phyloP scores from a whole-genome alignment of 1,284 basidiomycete genomes.

The Mycena citricolor region DNA sequence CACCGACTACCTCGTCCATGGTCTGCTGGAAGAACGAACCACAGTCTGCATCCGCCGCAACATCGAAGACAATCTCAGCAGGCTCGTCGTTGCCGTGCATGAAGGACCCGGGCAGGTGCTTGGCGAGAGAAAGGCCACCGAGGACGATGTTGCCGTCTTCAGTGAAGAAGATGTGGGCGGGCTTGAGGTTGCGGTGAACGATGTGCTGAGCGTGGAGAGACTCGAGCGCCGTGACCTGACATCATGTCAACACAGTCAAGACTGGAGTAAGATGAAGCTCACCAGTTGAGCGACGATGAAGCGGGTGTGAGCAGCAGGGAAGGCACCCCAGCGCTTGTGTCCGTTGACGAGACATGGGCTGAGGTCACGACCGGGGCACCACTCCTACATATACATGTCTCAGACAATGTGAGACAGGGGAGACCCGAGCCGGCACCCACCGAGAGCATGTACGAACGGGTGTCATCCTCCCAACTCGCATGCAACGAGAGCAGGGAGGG shows the following conservation, averaged over 20 bases:
- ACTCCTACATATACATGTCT: no score
- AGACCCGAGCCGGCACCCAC: no score
- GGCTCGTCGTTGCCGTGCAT: background rate
- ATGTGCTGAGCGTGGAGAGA: slow-evolving; percentile 22
- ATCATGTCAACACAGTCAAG: no score
- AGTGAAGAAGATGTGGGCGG: slow-evolving; percentile 24
- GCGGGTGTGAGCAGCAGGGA: background rate
- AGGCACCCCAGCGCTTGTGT: background rate
- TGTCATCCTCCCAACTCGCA: no score
- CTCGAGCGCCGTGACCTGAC: slow-evolving; percentile 5
- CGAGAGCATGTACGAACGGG: no score
- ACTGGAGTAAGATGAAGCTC: no score
- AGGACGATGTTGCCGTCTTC: slow-evolving; percentile 21
- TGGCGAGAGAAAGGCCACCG: slow-evolving; percentile 24
- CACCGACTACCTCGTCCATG: background rate
- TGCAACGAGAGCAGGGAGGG: no score
- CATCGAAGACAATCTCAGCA: background rate
- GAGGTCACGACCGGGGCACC: slow-evolving; percentile 5
- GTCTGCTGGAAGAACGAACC: slow-evolving; percentile 4
- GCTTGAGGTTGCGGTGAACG: slow-evolving; percentile 26
- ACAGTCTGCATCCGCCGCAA: slow-evolving; percentile 1
- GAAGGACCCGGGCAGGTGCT: slow-evolving; percentile 5
- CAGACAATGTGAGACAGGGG: no score
- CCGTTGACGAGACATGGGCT: background rate
- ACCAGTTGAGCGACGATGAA: slow-evolving; percentile 4